Evolutionary conservation across 805 yeast species (phyloP), one percentile per base, ranked within the genome.

Genomic region (Jamesozyma spencerorum): DNA sequence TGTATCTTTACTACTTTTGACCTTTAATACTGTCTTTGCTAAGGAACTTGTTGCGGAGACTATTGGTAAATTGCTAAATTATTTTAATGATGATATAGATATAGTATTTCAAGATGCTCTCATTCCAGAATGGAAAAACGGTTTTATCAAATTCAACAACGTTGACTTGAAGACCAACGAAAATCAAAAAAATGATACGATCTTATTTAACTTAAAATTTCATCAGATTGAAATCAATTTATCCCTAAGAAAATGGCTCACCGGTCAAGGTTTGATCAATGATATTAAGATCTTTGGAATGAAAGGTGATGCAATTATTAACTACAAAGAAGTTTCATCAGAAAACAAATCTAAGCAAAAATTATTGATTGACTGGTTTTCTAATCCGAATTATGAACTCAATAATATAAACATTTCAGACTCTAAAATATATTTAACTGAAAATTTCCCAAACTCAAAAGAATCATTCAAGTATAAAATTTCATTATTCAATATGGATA

Each of bases 91-190:
- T 3, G 85, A 83, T 17, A 68, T 88, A 44, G 77, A 79, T 6
- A 87, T 88, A 11, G 78, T 78, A 2, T 90, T 90, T 50, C 95
- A 85, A 57, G 84, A 77, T 39, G 97, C 96, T 0, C 77, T 87
- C 42, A 90, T 85, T 2, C 96, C 97, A 0, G 86, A 85, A 44
- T 90, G 96, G 96, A 72, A 77, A 41, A 84, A 81, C 47, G 92
- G 95, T 1, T 81, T 77, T 49, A 85, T 88, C 43, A 75, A 79
- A 41, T 81, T 90, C 58, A 74, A 78, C 41, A 82, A 84, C 49
- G 92, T 94, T 39, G 71, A 75, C 5, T 70, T 74, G 28, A 82
- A 80, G 1, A 77, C 76, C n/a, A 53, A 53, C 15, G 45, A 51
- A 3, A 24, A 36, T 32, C 42, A 39, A 32, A 31, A 37, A n/a